Evolutionary conservation across 1,284 basidiomycete genomes (phyloP).

Genomic region (Apiotrichum siamense): DNA sequence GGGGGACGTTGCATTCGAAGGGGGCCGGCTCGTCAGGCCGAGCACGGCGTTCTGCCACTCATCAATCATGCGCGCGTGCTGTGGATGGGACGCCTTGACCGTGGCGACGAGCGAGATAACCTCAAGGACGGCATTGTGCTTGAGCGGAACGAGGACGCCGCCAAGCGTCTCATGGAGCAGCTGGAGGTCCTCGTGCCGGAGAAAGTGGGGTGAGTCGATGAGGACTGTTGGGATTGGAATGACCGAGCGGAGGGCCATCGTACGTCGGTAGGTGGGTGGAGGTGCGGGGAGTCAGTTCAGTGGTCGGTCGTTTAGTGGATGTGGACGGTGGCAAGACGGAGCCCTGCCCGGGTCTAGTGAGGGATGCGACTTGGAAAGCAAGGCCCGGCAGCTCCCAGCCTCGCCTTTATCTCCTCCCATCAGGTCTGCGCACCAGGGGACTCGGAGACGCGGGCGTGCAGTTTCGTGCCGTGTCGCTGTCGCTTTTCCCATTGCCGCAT

Average conservation of each 20-base stretch:
- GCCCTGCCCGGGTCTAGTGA: too few species aligned
- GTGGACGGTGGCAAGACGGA: too few species aligned
- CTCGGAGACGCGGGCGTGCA: too few species aligned
- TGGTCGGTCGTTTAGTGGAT: too few species aligned
- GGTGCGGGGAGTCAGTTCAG: background rate
- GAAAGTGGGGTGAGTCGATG: background rate
- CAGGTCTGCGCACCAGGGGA: too few species aligned
- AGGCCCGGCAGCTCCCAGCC: too few species aligned
- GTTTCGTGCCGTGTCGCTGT: too few species aligned
- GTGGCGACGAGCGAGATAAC: background rate
- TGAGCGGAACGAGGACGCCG: conserved; percentile 2
- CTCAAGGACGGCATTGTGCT: background rate
- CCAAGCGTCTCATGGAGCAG: background rate
- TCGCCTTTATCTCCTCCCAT: too few species aligned
- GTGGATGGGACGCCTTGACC: background rate
- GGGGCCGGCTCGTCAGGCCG: background rate
- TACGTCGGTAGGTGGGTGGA: background rate
- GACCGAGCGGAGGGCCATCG: background rate
- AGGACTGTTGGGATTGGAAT: background rate
- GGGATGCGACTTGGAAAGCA: too few species aligned
- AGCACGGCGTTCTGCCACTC: background rate
- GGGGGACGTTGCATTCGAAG: background rate
- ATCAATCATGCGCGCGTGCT: background rate
- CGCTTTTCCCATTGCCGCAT: too few species aligned
- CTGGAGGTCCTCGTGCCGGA: background rate